phyloP scores from a whole-genome alignment of 345 rosid genomes.

The Noccaea bulbosa region DNA sequence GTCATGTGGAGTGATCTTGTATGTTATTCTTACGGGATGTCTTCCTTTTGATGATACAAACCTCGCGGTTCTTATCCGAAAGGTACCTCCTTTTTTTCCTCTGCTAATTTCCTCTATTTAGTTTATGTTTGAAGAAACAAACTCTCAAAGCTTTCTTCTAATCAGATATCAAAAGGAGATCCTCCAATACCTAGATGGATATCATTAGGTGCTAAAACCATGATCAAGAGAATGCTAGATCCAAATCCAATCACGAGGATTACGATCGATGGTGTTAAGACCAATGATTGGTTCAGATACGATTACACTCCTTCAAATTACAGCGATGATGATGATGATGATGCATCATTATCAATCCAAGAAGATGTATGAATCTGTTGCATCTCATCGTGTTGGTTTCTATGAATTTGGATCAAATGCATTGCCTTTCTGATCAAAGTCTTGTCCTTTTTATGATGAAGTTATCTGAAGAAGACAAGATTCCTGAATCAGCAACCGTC shows the following conservation, averaged over 20 bases:
- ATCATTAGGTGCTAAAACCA: constrained; percentile 67
- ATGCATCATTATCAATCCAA: constrained; percentile 50
- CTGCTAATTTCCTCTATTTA: neutral
- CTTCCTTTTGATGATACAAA: constrained; percentile 94
- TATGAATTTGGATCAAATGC: constrained; percentile 8
- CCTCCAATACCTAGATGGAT: constrained; percentile 82
- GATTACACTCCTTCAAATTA: constrained; percentile 59
- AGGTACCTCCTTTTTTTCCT: constrained; percentile 48
- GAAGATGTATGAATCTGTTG: constrained; percentile 54
- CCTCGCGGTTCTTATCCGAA: constrained; percentile 78
- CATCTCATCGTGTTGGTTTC: neutral
- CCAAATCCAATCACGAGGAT: constrained; percentile 74
- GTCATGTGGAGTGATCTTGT: constrained; percentile 94
- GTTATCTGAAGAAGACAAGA: constrained; percentile 53
- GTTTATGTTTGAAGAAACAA: constrained; percentile 23
- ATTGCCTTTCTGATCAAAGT: constrained; percentile 2
- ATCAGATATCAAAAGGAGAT: constrained; percentile 81
- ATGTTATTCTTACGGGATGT: constrained; percentile 75
- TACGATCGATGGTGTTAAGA: constrained; percentile 60
- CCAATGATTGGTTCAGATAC: constrained; percentile 72
- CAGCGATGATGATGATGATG: constrained; percentile 55
- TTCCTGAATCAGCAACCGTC: constrained; percentile 50
- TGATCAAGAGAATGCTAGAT: constrained; percentile 80
- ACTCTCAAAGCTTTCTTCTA: constrained; percentile 2
- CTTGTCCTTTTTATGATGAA: constrained; percentile 26